Evolutionary conservation across 2,329 filamentous ascomycete genomes (phyloP), one percentile per base, ranked within the genome.

Genomic region (Sclerotinia spermophila): DNA sequence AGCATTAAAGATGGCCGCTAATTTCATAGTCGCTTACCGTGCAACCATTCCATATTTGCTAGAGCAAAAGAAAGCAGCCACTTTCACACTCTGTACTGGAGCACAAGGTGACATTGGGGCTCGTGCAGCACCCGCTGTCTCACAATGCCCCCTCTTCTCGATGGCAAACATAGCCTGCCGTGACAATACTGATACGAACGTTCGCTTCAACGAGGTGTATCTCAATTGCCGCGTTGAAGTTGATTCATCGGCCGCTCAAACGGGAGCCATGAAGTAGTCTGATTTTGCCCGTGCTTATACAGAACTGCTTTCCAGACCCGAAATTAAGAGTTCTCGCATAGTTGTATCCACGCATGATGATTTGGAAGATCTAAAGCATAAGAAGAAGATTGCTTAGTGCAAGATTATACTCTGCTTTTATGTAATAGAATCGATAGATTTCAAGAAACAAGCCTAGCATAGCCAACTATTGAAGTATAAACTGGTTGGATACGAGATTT

Each of bases 201-300:
- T 83, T 13, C 80, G 81, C 27, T 80, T 82, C 74, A 81, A 82
- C 68, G 81, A 82, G 70, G 74, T 81, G n/a, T 82, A 80, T 67
- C 78, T 82, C 2, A 73, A 53, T 61, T 75, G 75, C 17, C 76
- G 75, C 3, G 78, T 80, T 30, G 76, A 79, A 68, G 71, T 76
- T 5, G 77, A 78, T 68, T 74, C 69, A 5, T 73, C 67, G 19
- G 76, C 75, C 11, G 71, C 61, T 17, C 19, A 72, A 45, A 48
- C 55, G 15, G 72, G 72, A 15, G 51, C 62, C 17, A 71, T 73
- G 21, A 73, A 56, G n/a, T 68, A 75, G 27, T 72, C 73, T 17
- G 73, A 74, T 24, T 77, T 76, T 53, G 69, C 73, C 10, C n/a
- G n/a, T n/a, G 55, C 66, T 33, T 76, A 75, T 45, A 72, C 73